A percentile compares a stretch with the other conserved stretches of the same genome.
Conservation (phyloP, 371 early-diverging fungal genomes). For the Capillidium heterosporum region DNA sequence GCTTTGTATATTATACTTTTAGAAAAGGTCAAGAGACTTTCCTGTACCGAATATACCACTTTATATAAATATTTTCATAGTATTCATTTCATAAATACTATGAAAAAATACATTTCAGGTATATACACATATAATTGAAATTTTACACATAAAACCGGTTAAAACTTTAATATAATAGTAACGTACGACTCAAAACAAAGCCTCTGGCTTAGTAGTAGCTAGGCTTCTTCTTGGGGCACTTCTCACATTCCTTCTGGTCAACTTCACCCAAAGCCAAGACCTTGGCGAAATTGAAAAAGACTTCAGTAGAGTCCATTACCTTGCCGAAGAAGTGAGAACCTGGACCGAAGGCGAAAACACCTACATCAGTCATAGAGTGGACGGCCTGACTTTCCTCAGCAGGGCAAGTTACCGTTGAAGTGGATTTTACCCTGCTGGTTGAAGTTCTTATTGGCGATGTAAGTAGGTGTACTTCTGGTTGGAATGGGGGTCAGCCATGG, state of each 20-base stretch:
- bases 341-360: conserved; percentile 24
- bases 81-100: no score
- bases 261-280: conserved; percentile 1
- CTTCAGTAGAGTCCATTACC: conserved; percentile 33
- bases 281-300: conserved; percentile 18
- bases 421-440: conserved; percentile 21
- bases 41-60: no score
- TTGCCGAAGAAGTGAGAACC: conserved; percentile 28
- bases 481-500: conserved; percentile 7
- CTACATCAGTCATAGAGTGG: conserved; percentile 37
- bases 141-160: no score
- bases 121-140: no score
- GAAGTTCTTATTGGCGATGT: conserved; percentile 17
- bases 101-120: no score
- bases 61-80: no score
- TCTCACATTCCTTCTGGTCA: not conserved
- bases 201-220: no score
- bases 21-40: no score
- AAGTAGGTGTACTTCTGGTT: conserved; percentile 8
- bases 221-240: not conserved
- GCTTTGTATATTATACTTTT: no score
- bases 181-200: no score
- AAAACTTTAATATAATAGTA: no score
- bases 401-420: conserved; percentile 19
- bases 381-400: conserved; percentile 18